Evolutionary conservation across 2,329 filamentous ascomycete genomes (phyloP).

Genomic region (Fusarium sp.): DNA sequence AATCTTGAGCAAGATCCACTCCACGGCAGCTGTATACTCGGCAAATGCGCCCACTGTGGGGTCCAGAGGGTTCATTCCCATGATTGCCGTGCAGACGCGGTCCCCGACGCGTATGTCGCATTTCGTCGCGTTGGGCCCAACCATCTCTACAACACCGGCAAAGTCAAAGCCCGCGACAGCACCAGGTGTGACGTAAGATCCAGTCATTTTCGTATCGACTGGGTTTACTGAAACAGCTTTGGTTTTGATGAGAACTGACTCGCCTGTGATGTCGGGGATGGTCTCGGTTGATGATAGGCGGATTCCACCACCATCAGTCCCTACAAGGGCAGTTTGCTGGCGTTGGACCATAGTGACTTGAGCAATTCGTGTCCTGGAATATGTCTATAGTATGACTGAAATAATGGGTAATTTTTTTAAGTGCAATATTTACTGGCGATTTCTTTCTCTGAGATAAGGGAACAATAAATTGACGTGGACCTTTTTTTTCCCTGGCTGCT

Average conservation of each 20-base stretch:
- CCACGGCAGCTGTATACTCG: conserved; percentile 53
- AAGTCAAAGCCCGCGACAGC: background rate
- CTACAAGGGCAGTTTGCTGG: background rate
- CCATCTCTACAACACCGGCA: background rate
- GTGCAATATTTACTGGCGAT: background rate
- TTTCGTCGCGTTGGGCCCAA: background rate
- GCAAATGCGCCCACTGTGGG: conserved; percentile 53
- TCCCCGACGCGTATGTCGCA: conserved; percentile 1
- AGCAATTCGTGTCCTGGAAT: background rate
- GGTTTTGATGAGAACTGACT: background rate
- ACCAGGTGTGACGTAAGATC: background rate
- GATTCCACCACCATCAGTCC: background rate
- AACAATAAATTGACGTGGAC: background rate
- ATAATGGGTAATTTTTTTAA: background rate
- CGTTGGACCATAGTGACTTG: background rate
- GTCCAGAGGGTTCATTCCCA: background rate
- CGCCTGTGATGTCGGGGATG: fast-evolving
- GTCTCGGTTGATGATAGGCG: background rate
- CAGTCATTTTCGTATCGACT: background rate
- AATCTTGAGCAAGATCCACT: conserved; percentile 54
- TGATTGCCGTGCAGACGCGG: background rate
- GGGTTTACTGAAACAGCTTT: background rate
- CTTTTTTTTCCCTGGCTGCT: background rate
- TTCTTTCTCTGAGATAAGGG: background rate
- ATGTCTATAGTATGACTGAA: background rate